These are phyloP conservation scores for Quercus lobata DNA, from an alignment of 331 rosid genomes.

Conservation along the genomic window DNA sequence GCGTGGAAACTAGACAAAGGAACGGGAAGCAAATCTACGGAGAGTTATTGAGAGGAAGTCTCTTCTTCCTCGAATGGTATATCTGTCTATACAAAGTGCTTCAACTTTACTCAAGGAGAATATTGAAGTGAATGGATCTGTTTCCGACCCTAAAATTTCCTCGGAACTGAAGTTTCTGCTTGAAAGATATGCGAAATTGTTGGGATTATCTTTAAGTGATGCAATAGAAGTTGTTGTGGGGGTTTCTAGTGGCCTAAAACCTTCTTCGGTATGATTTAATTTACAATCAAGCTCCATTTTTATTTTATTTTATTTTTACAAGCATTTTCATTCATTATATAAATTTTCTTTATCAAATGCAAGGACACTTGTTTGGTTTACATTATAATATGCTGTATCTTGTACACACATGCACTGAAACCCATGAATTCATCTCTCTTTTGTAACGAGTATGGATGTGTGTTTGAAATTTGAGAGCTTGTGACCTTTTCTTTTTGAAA, in stretches of 20 bases:
- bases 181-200: conserved; percentile 63
- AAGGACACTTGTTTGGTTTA: not conserved
- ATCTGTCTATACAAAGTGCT: conserved; percentile 78
- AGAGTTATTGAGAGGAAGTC: conserved; percentile 79
- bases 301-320: not conserved
- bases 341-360: not conserved
- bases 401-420: not conserved
- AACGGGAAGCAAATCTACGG: conserved; percentile 55
- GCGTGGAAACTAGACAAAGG: conserved; percentile 46
- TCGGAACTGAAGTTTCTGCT: conserved; percentile 74
- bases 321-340: not conserved
- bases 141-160: conserved; percentile 42
- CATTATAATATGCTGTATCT: not conserved
- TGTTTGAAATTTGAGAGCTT: not conserved
- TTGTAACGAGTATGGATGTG: not conserved
- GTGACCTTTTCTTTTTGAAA: not conserved
- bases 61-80: conserved; percentile 89
- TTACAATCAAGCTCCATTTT: not conserved
- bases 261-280: conserved; percentile 54
- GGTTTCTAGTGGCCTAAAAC: conserved; percentile 44
- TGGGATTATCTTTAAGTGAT: conserved; percentile 65
- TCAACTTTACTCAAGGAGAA: conserved; percentile 68
- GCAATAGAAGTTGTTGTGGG: conserved; percentile 56
- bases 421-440: not conserved
- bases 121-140: conserved; percentile 61